phyloP scores from a whole-genome alignment of 768 basidiomycete species.

The Russula ochroleuca region DNA sequence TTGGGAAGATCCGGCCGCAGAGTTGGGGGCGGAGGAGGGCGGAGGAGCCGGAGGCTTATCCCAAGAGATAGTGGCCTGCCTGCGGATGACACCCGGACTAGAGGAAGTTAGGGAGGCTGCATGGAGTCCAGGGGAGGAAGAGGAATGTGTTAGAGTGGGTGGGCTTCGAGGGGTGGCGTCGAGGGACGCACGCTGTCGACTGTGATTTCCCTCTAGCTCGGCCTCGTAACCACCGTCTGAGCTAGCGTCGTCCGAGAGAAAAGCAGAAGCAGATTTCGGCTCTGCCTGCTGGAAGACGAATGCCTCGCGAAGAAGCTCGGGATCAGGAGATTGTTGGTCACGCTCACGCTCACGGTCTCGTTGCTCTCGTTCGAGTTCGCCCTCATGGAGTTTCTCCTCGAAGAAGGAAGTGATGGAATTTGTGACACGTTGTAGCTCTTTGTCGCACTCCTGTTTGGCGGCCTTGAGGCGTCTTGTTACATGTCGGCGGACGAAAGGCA shows the following conservation, averaged over 20 bases:
- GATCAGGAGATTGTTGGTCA: constrained; percentile 45
- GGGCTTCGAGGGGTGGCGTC: constrained; percentile 39
- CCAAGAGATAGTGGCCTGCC: constrained; percentile 62
- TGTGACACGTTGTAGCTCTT: constrained; percentile 90
- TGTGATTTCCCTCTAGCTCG: constrained; percentile 60
- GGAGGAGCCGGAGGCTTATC: constrained; percentile 51
- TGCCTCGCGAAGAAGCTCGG: constrained; percentile 49
- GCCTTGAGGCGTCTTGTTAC: constrained; percentile 89
- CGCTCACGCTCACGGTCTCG: constrained; percentile 39
- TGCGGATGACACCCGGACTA: constrained; percentile 64
- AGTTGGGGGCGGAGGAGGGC: constrained; percentile 54
- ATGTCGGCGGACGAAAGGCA: constrained; percentile 90
- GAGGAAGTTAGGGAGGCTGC: constrained; percentile 65
- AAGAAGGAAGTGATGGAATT: constrained; percentile 93
- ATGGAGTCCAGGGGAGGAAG: constrained; percentile 52
- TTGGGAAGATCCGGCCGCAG: constrained; percentile 36
- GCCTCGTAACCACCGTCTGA: constrained; percentile 83
- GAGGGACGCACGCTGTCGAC: constrained; percentile 70
- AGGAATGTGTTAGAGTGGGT: constrained; percentile 49
- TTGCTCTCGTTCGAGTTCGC: constrained; percentile 58
- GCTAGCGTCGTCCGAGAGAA: constrained; percentile 65
- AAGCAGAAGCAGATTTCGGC: constrained; percentile 48
- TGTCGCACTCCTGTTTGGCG: constrained; percentile 95
- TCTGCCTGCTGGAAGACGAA: constrained; percentile 57
- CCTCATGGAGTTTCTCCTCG: constrained; percentile 81